Evolutionary conservation across 495 filamentous ascomycete genomes (phyloP).

Genomic region (Acidomyces sp.): DNA sequence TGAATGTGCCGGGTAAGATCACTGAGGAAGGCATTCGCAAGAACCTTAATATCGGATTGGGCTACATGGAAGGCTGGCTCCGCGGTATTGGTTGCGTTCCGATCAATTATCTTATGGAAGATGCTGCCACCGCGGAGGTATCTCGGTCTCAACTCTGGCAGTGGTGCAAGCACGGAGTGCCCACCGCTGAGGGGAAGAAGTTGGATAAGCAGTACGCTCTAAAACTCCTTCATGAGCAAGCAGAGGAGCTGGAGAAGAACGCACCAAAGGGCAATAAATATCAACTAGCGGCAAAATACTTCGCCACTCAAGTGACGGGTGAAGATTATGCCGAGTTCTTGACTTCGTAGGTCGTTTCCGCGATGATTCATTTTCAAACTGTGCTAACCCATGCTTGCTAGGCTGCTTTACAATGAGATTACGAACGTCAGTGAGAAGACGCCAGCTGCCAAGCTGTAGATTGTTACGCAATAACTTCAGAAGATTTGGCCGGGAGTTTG

Average conservation of each 20-base stretch:
- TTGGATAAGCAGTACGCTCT: constrained; percentile 86
- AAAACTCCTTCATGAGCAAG: constrained; percentile 74
- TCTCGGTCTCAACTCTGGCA: constrained; percentile 90
- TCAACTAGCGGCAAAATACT: constrained; percentile 81
- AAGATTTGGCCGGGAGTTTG: no score
- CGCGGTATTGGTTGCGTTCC: constrained; percentile 90
- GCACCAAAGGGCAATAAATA: constrained; percentile 86
- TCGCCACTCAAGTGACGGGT: constrained; percentile 81
- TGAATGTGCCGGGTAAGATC: constrained; percentile 88
- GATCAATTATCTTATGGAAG: constrained; percentile 99
- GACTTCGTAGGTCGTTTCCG: constrained; percentile 48
- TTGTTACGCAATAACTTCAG: no score
- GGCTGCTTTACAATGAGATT: constrained; percentile 91
- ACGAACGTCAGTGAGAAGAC: constrained; percentile 52
- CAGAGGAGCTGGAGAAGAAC: constrained; percentile 58
- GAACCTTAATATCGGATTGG: constrained; percentile 92
- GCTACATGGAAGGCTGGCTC: constrained; percentile 98
- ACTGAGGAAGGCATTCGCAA: constrained; percentile 95
- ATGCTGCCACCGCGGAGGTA: constrained; percentile 94
- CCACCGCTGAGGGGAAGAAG: constrained; percentile 78
- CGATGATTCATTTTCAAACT: constrained; percentile 15
- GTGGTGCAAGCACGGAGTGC: constrained; percentile 77
- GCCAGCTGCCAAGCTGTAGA: constrained; percentile 65
- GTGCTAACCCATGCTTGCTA: constrained; percentile 26
- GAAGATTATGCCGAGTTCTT: constrained; percentile 97